These are phyloP conservation scores for Skeletonema grethae DNA, from an alignment of 108 stramenopile species.

Conservation along the genomic window DNA sequence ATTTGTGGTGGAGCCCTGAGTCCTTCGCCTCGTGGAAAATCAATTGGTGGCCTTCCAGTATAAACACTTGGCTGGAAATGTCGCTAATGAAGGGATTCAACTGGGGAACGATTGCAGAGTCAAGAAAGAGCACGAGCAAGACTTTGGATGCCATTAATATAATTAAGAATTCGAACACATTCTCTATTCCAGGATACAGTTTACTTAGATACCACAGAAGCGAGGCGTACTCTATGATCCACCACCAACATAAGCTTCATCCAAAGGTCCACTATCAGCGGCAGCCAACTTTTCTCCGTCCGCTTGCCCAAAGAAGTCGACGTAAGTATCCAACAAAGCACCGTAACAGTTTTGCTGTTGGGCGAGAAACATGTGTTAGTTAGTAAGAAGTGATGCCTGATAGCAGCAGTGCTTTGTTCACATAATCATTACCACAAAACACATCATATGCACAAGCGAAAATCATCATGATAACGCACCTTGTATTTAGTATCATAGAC, in stretches of 20 bases:
- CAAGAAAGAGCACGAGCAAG: no score
- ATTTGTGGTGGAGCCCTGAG: conserved; percentile 43
- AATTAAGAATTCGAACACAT: no score
- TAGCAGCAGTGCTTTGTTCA: no score
- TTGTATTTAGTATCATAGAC: conserved; percentile 82
- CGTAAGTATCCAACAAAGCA: conserved; percentile 63
- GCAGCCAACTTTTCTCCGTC: conserved; percentile 71
- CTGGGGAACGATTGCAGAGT: not conserved
- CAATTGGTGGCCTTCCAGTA: not conserved
- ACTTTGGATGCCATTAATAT: no score
- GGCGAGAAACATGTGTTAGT: not conserved
- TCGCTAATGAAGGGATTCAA: not conserved
- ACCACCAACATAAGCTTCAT: conserved; percentile 89
- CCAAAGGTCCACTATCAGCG: conserved; percentile 79
- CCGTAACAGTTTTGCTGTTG: conserved; percentile 61
- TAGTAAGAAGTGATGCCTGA: no score
- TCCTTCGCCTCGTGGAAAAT: not conserved
- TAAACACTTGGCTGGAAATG: not conserved
- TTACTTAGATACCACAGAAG: no score
- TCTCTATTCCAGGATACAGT: no score
- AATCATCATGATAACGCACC: no score
- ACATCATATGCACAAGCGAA: no score
- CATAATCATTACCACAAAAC: no score
- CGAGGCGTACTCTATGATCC: conserved; percentile 14
- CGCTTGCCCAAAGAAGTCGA: conserved; percentile 53